Base-by-base conservation (phyloP, 768 basidiomycete species). In the Pleurotus tuber-regium region DNA sequence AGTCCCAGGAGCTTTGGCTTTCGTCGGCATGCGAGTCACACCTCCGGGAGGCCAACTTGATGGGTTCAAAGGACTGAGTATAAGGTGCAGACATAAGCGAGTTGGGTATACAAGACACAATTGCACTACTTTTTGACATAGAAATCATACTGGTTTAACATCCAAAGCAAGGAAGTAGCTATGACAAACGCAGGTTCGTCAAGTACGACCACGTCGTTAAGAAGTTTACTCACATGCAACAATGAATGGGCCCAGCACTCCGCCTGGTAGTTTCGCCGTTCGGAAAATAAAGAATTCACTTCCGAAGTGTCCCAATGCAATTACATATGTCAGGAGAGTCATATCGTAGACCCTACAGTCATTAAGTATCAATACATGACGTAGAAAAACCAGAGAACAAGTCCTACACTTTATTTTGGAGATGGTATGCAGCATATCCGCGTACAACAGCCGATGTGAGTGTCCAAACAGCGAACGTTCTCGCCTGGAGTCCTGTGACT, bases 391-490 rank as follows among this genome's bases (percentile, higher is more conserved):
- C 42, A 53, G 31, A 55, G 31, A 23, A 25, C 7, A 46, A 36
- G 9, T 72, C 85, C 57, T 63, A 95, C 96, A 77, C 72, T 70
- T 91, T 91, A 62, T 83, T 76, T 52, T 84, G 72, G 58, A 98
- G 89, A 64, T 98, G 76, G 69, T 94, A 98, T 4, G 96, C 93
- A 9, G 92, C 90, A 59, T 94, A 94, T 42, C 77, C 72, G 29
- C 96, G 84, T 43, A 98, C 83, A 40, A 88, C 71, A 19, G 89
- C 91, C 6, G 92, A 83, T 4, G 88, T 86, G 44, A 96, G 66
- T 0, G 95, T 98, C 96, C 96, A 99, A 1, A 83, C 77, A 1
- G 81, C 95, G 64, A 97, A 97, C 4, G 93, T 90, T 40, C 96
- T 80, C 30, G 91, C 88, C 57, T 95, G 91, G 16, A 98, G 77